Evolutionary conservation across 2,329 filamentous ascomycete genomes (phyloP).

Genomic region (Fusarium xylarioides): DNA sequence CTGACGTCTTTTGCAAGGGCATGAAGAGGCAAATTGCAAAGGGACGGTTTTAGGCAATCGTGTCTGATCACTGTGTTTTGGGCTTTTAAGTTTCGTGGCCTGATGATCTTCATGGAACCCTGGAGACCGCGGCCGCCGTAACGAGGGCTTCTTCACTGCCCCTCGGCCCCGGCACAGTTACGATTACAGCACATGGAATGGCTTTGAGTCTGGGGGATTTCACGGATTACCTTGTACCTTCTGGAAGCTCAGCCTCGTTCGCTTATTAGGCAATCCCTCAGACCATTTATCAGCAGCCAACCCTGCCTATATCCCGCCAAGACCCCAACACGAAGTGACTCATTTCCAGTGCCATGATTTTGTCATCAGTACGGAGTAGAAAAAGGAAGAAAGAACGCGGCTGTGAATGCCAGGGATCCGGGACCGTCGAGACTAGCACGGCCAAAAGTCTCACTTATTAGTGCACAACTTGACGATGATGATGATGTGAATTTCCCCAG

Average conservation of each 20-base stretch:
- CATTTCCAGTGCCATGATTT: conserved; percentile 23
- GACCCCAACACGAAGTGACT: conserved; percentile 22
- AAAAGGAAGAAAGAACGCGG: not conserved
- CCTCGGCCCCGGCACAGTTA: not conserved
- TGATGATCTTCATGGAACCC: not conserved
- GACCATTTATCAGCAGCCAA: not conserved
- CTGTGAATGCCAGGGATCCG: conserved; percentile 16
- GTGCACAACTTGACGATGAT: conserved; percentile 4
- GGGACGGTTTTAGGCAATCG: not conserved
- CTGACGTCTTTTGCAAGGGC: conserved; percentile 24
- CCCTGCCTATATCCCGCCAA: conserved; percentile 3
- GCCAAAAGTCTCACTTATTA: conserved; percentile 14
- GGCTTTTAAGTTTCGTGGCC: not conserved
- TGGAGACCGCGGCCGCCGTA: conserved; percentile 8
- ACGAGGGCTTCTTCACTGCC: conserved; percentile 2
- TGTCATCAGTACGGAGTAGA: conserved; percentile 9
- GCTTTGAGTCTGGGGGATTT: not conserved
- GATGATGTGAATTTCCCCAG: conserved; percentile 2
- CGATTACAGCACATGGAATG: not conserved
- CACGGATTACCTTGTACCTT: not conserved
- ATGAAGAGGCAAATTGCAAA: conserved; percentile 7
- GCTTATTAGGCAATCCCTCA: not conserved
- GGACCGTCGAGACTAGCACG: conserved; percentile 14
- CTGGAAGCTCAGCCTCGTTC: conserved; percentile 26
- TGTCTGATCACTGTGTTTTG: not conserved